Base-by-base conservation (phyloP, 2,329 filamentous ascomycete species). In the Penicillium fuscoglaucum region DNA sequence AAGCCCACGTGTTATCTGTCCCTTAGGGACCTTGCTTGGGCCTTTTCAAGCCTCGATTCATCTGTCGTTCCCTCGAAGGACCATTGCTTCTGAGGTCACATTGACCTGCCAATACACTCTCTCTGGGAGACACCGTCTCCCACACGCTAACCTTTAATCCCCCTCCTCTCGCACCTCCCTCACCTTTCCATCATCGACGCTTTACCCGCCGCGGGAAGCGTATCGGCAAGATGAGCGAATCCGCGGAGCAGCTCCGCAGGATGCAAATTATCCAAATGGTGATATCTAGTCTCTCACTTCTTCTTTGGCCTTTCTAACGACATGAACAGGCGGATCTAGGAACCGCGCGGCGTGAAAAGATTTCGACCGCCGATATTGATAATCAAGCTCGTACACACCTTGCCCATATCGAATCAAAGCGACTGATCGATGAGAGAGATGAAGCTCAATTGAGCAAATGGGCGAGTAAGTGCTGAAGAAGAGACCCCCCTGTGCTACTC, bases 211-310 rank as follows among this genome's bases (percentile, higher is more conserved):
- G 15, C 13, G 26, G 28, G 19, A 44, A 52, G n/a, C 17, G 13
- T 9, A 33, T n/a, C 40, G 7, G n/a, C 21, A 53, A 37, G 17
- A 53, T 53, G 51, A 26, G 21, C 13, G 51, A 47, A 21, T 46
- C 41, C n/a, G 21, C 28, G 17, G 40, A 53, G 41, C 41, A 53
- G 29, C 51, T 53, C 24, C 51, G 41, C 29, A 33, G 9, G 31
- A 45, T 53, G 51, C 40, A 47, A 17, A 28, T 19, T 15, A 17
- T 53, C 12, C 40, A 46, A 46, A 37, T 53, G 51, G 51, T 53
- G 6, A 51, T 21, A 28, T 15, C 4, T n/a, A 15, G n/a, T 6
- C 29, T 28, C 10, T 37, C 9, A 37, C 21, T 53, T 33, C 5
- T n/a, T 35, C n/a, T n/a, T 7, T 50, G 5, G 6, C 7, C 4